Evolutionary conservation across 2,329 filamentous ascomycete species (phyloP).

Genomic region (Atkinsonella texensis): DNA sequence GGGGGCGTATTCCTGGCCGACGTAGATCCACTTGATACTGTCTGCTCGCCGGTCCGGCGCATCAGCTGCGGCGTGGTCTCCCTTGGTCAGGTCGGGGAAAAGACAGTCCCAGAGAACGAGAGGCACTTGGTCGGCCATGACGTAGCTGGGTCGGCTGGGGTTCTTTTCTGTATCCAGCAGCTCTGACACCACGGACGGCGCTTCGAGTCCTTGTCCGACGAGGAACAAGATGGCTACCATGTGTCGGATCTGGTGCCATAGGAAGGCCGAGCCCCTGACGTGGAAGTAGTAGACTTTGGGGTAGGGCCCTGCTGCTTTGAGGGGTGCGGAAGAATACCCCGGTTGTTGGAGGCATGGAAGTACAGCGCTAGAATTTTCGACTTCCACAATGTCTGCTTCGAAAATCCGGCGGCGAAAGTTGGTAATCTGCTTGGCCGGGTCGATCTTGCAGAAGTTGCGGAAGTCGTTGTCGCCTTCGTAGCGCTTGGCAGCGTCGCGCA

Average conservation of each 20-base stretch:
- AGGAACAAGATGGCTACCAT: slow-evolving; percentile 91
- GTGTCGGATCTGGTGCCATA: slow-evolving; percentile 97
- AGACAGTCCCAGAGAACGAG: slow-evolving; percentile 94
- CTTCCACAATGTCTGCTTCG: slow-evolving; percentile 65
- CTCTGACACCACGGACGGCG: slow-evolving; percentile 56
- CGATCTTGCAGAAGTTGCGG: slow-evolving; percentile 92
- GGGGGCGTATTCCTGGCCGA: slow-evolving; percentile 50
- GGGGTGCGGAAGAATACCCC: slow-evolving; percentile 12
- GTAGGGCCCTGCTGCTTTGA: slow-evolving; percentile 9
- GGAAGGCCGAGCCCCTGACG: slow-evolving; percentile 79
- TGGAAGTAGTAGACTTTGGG: slow-evolving; percentile 78
- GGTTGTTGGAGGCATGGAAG: slow-evolving; percentile 41
- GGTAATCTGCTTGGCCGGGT: slow-evolving; percentile 76
- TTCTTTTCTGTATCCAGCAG: slow-evolving; percentile 62
- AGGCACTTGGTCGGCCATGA: slow-evolving; percentile 81
- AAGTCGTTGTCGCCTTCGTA: slow-evolving; percentile 87
- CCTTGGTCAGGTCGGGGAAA: slow-evolving; percentile 44
- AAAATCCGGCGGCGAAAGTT: slow-evolving; percentile 74
- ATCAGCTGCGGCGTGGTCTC: not conserved
- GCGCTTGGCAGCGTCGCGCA: slow-evolving; percentile 68
- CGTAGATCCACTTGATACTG: slow-evolving; percentile 64
- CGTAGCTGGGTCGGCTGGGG: slow-evolving; percentile 71
- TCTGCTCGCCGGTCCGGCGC: slow-evolving; percentile 31
- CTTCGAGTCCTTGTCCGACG: slow-evolving; percentile 78
- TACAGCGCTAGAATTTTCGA: slow-evolving; percentile 40